Base-by-base conservation (phyloP, 805 yeast species). In the Wickerhamomyces kurtzmanii region DNA sequence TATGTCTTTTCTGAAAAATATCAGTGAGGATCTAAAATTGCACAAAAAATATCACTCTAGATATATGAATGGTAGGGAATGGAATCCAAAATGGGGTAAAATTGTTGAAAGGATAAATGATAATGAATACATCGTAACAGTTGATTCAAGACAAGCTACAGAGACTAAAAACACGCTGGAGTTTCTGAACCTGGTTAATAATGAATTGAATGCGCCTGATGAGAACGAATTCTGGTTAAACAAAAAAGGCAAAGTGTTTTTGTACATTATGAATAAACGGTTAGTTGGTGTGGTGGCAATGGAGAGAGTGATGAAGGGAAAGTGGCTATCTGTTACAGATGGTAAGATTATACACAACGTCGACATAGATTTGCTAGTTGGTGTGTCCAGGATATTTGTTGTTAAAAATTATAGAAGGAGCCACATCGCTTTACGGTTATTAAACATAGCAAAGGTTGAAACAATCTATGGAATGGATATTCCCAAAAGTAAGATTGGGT, bases 241-340 rank as follows among this genome's bases (percentile, higher is more conserved):
- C 7, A 29, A 36, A 4, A 34, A 36, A 7, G 75, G 75, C 0
- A 55, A 53, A 21, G 65, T 75, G 2, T 77, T 67, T 40, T 53
- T 76, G 4, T 66, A 65, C 28, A 47, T 76, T 4, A 51, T 56
- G 22, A 47, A 59, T 12, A 55, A 52, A 9, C 47, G 59, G 22
- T 75, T 75, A 0, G 59, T 79, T 3, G 86, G 80, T 0, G 40
- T 75, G 2, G 58, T 75, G 7, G 64, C 75, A 2, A 61, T 74
- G 2, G 82, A 75, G 27, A 52, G 59, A 18, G 51, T 62, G 2
- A 32, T 21, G 4, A 54, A 56, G 22, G 70, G 78, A 0, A 49
- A 65, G 20, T 78, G 87, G 87, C 69, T 76, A 71, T 52, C 74
- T 0, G 47, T 59, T 29, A 65, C 63, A 3, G 62, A 69, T 3